Evolutionary conservation across 495 filamentous ascomycete genomes (phyloP).

Genomic region (Parathielavia appendiculata): DNA sequence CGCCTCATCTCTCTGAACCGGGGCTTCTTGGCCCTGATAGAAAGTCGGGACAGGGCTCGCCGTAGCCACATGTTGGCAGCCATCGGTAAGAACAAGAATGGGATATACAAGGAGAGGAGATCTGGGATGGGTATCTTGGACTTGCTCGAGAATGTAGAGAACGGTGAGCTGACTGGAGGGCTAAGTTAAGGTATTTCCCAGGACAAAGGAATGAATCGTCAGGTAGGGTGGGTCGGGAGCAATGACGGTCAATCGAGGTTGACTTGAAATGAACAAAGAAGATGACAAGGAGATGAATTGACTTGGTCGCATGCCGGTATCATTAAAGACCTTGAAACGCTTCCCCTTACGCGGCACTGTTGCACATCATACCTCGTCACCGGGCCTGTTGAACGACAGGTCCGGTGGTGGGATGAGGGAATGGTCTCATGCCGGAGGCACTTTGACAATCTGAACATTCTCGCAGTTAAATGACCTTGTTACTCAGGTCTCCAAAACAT

Average conservation of each 20-base stretch:
- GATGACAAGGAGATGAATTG: background rate
- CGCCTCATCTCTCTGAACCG: conserved; percentile 7
- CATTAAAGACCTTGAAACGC: background rate
- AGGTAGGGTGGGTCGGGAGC: background rate
- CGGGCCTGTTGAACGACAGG: too few relatives aligned
- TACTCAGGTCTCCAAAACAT: background rate
- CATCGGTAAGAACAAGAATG: too few relatives aligned
- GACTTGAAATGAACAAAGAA: background rate
- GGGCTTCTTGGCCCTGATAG: conserved; percentile 3
- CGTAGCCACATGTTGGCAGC: conserved; percentile 10
- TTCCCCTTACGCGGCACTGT: background rate
- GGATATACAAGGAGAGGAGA: background rate
- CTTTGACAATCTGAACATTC: background rate
- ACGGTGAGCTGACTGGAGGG: too few relatives aligned
- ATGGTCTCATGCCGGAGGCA: background rate
- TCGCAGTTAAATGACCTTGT: background rate
- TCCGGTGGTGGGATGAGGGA: too few relatives aligned
- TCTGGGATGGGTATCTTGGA: background rate
- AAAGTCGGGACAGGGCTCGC: conserved; percentile 2
- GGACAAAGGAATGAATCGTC: background rate
- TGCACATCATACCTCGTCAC: too few relatives aligned
- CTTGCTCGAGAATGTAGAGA: background rate
- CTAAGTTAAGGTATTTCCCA: too few relatives aligned
- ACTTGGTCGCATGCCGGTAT: background rate
- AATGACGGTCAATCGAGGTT: background rate